These are phyloP conservation scores for Trametes pubescens DNA, from an alignment of 1,284 basidiomycete genomes.

Conservation along the genomic window DNA sequence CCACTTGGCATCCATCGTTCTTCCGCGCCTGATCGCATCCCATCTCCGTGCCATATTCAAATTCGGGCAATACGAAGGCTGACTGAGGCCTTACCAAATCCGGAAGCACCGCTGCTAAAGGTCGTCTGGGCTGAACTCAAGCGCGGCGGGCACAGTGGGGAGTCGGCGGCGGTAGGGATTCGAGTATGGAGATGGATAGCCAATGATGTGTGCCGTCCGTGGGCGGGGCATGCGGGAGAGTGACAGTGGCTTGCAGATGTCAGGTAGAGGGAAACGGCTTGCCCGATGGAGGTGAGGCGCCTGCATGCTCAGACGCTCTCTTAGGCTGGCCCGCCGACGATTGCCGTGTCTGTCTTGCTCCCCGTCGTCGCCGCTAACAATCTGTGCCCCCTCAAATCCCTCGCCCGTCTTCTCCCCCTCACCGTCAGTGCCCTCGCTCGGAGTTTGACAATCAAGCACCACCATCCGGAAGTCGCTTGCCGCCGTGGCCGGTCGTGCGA, in stretches of 20 bases:
- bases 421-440: neutral
- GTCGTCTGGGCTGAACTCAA: neutral
- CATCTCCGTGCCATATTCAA: neutral
- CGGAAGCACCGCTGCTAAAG: neutral
- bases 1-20: neutral
- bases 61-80: slow-evolving; percentile 1
- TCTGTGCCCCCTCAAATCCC: slow-evolving; percentile 1
- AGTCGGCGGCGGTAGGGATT: slow-evolving; percentile 26
- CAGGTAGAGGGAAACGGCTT: slow-evolving; percentile 18
- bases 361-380: slow-evolving; percentile 22
- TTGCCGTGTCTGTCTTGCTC: slow-evolving; percentile 22
- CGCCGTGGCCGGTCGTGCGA: slow-evolving; percentile 14
- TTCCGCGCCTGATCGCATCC: neutral
- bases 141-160: neutral
- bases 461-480: neutral
- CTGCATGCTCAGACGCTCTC: slow-evolving; percentile 31
- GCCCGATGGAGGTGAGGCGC: slow-evolving; percentile 22
- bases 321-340: slow-evolving; percentile 23
- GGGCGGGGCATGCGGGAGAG: slow-evolving; percentile 20
- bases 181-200: slow-evolving; percentile 11
- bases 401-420: slow-evolving; percentile 3
- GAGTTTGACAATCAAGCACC: neutral
- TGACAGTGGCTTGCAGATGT: slow-evolving; percentile 32
- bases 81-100: neutral
- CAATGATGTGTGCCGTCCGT: slow-evolving; percentile 11